These are phyloP conservation scores for Lactarius psammicola DNA, from an alignment of 768 basidiomycete genomes.

Conservation along the genomic window DNA sequence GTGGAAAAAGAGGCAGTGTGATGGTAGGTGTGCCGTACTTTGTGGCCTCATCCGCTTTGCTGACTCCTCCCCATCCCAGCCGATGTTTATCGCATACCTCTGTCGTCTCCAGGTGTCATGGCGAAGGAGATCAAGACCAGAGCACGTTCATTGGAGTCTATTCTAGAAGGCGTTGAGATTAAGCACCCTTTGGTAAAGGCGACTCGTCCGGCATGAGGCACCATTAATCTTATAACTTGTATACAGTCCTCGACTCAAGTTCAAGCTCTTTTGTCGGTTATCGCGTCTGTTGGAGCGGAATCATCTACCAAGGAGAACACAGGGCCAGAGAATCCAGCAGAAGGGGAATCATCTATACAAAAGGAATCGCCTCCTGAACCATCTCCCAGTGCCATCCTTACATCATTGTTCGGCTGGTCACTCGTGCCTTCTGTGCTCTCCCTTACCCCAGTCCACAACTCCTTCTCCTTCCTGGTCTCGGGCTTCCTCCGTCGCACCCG, in stretches of 20 bases:
- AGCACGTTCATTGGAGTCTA: conserved; percentile 52
- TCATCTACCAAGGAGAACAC: conserved; percentile 33
- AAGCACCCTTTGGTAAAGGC: conserved; percentile 71
- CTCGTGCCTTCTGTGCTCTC: conserved; percentile 35
- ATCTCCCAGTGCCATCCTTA: conserved; percentile 42
- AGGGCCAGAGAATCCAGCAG: conserved; percentile 19
- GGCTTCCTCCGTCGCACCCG: conserved; percentile 25
- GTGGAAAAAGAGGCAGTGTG: conserved; percentile 79
- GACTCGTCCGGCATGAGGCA: neutral
- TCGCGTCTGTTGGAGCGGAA: conserved; percentile 36
- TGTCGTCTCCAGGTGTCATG: conserved; percentile 63
- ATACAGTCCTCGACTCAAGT: conserved; percentile 58
- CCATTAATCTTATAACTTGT: conserved; percentile 9
- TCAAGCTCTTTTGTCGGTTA: conserved; percentile 47
- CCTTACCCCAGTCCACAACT: conserved; percentile 13
- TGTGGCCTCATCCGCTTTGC: neutral
- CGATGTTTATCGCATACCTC: conserved; percentile 50
- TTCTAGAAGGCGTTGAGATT: conserved; percentile 53
- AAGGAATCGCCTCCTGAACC: conserved; percentile 28
- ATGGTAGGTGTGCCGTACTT: conserved; percentile 48
- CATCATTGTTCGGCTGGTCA: conserved; percentile 51
- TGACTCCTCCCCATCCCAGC: conserved; percentile 12
- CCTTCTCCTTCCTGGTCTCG: conserved; percentile 31
- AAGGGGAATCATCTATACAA: conserved; percentile 3
- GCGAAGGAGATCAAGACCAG: conserved; percentile 57